Evolutionary conservation across 257 asterid genomes (phyloP).

Genomic region (Solanum neorickii): DNA sequence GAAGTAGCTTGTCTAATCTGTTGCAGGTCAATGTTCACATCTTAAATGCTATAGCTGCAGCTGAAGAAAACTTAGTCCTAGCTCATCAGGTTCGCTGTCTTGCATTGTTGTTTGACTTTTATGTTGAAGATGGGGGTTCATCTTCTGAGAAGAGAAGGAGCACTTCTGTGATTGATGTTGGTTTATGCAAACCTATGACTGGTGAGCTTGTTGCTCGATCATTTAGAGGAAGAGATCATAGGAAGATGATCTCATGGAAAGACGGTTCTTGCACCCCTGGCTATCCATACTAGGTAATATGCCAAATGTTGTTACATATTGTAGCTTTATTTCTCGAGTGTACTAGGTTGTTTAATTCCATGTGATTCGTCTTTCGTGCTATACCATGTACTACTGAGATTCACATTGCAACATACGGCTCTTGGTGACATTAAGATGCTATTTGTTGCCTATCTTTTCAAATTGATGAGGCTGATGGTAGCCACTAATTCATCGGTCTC

Average conservation of each 20-base stretch:
- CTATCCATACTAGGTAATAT: slow-evolving; percentile 46
- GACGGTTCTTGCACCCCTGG: slow-evolving; percentile 55
- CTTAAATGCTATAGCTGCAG: slow-evolving; percentile 40
- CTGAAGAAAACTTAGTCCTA: slow-evolving; percentile 48
- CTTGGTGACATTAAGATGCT: background rate
- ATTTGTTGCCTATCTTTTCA: background rate
- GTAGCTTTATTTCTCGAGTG: background rate
- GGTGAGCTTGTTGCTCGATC: slow-evolving; percentile 62
- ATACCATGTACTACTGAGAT: background rate
- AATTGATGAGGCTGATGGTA: background rate
- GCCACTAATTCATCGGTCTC: background rate
- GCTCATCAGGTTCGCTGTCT: slow-evolving; percentile 81
- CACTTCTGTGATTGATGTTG: slow-evolving; percentile 63
- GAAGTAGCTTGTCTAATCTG: background rate
- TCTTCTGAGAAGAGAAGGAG: slow-evolving; percentile 32
- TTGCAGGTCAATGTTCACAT: slow-evolving; percentile 78
- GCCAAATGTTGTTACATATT: background rate
- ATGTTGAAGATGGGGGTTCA: slow-evolving; percentile 36
- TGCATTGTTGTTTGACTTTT: slow-evolving; percentile 86
- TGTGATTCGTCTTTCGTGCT: background rate
- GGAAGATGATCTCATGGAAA: slow-evolving; percentile 95
- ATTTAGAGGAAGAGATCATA: slow-evolving; percentile 80
- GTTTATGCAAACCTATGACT: slow-evolving; percentile 63
- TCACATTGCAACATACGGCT: background rate
- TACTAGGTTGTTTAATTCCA: background rate